phyloP scores from a whole-genome alignment of 257 asterid genomes.

The Craterostigma plantagineum region DNA sequence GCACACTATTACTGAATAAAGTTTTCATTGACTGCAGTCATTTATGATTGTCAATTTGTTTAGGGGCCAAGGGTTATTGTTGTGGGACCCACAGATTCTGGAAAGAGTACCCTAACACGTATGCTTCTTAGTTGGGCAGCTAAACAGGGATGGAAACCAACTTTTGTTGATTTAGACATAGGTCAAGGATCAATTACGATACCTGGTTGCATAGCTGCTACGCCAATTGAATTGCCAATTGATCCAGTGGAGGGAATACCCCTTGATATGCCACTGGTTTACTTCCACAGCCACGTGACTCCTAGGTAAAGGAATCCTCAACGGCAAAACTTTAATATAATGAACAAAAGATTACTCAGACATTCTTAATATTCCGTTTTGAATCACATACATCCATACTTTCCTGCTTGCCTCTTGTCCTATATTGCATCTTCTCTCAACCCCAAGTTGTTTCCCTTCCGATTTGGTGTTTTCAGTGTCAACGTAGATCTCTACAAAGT shows the following conservation, averaged over 20 bases:
- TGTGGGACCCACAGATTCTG: constrained; percentile 96
- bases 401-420: background rate
- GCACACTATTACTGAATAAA: constrained; percentile 5
- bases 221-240: constrained; percentile 84
- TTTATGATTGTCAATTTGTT: constrained; percentile 9
- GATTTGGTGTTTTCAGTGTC: constrained; percentile 42
- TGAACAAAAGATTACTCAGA: no score
- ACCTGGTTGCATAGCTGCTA: constrained; percentile 93
- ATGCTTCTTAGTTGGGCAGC: constrained; percentile 99
- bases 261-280: constrained; percentile 94
- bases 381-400: background rate
- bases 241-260: constrained; percentile 98
- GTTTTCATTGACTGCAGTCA: constrained; percentile 5
- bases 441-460: constrained; percentile 1
- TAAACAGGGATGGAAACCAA: constrained; percentile 99
- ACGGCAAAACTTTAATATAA: background rate
- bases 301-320: constrained; percentile 38
- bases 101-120: constrained; percentile 85
- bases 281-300: constrained; percentile 75
- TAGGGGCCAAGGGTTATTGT: constrained; percentile 98
- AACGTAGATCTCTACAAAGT: constrained; percentile 79
- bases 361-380: background rate
- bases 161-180: constrained; percentile 90
- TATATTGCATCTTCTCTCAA: background rate
- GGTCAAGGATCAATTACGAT: constrained; percentile 95